Evolutionary conservation across 1,139 yeast species (phyloP).

Genomic region (Suhomyces bolitotheri): DNA sequence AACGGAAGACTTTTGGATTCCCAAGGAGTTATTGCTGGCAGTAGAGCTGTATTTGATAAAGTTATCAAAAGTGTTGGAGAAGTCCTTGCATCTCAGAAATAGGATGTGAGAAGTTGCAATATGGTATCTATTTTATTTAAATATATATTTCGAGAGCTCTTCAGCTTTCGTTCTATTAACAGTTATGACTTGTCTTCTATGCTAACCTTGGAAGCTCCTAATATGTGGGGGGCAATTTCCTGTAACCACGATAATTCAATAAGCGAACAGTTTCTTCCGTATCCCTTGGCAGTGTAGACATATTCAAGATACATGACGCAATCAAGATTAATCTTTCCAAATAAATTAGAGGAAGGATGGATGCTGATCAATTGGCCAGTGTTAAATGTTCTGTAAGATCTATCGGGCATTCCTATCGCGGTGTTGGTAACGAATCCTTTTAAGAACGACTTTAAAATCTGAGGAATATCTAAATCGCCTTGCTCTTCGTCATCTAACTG

Average conservation of each 20-base stretch:
- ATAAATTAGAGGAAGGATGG: constrained; percentile 89
- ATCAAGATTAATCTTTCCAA: constrained; percentile 73
- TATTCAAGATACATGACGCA: constrained; percentile 94
- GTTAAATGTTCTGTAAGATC: constrained; percentile 82
- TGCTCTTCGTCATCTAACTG: constrained; percentile 30
- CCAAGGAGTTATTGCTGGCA: constrained; percentile 92
- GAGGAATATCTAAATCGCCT: constrained; percentile 49
- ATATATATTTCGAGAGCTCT: too few relatives aligned
- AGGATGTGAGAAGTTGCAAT: background rate
- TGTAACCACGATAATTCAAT: constrained; percentile 85
- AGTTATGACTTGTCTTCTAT: constrained; percentile 21
- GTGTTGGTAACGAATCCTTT: constrained; percentile 82
- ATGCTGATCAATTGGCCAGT: constrained; percentile 80
- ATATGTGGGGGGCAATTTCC: constrained; percentile 72
- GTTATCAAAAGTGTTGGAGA: constrained; percentile 60
- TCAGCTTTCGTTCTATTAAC: too few relatives aligned
- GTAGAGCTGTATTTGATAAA: constrained; percentile 56
- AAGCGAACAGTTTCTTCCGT: constrained; percentile 86
- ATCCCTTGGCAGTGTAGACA: constrained; percentile 89
- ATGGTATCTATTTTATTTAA: background rate
- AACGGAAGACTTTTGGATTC: constrained; percentile 77
- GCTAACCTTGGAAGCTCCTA: constrained; percentile 45
- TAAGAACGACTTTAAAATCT: constrained; percentile 72
- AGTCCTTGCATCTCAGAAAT: constrained; percentile 3
- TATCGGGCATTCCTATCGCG: constrained; percentile 93